These are phyloP conservation scores for Pelargonium citronellum DNA, from an alignment of 441 rosid species.

Conservation along the genomic window DNA sequence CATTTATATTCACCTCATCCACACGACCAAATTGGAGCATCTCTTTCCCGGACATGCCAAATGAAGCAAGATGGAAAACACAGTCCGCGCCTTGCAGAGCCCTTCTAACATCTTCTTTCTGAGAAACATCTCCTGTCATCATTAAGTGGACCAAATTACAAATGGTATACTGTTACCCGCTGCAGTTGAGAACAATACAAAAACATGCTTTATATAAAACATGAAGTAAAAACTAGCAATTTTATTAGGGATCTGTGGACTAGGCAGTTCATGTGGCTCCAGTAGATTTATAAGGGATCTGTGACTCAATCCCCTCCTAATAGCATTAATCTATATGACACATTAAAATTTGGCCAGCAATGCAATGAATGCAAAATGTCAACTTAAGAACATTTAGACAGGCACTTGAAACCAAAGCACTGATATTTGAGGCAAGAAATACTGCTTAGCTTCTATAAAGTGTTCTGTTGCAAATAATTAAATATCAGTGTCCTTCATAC, in stretches of 20 bases:
- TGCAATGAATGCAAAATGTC: constrained; percentile 1
- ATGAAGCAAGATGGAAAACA: constrained; percentile 88
- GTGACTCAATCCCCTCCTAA: background rate
- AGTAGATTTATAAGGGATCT: background rate
- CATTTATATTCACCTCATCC: constrained; percentile 72
- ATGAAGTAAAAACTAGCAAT: background rate
- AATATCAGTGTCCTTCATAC: background rate
- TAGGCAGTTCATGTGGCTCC: background rate
- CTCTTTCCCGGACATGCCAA: constrained; percentile 90
- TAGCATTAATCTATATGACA: background rate
- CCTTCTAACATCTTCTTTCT: constrained; percentile 54
- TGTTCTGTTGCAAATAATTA: background rate
- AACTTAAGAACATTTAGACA: background rate
- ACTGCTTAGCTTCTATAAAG: background rate
- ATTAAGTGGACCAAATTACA: constrained; percentile 5
- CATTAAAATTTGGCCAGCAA: background rate
- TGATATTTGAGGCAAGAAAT: background rate
- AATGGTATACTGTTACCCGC: background rate
- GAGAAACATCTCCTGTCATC: constrained; percentile 51
- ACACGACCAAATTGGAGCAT: constrained; percentile 78
- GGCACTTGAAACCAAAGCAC: background rate
- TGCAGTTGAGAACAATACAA: background rate
- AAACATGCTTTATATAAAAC: background rate
- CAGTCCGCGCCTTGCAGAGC: constrained; percentile 65
- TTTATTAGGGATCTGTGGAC: background rate